These are phyloP conservation scores for Kwoniella heveanensis DNA, from an alignment of 768 basidiomycete genomes.

Conservation along the genomic window DNA sequence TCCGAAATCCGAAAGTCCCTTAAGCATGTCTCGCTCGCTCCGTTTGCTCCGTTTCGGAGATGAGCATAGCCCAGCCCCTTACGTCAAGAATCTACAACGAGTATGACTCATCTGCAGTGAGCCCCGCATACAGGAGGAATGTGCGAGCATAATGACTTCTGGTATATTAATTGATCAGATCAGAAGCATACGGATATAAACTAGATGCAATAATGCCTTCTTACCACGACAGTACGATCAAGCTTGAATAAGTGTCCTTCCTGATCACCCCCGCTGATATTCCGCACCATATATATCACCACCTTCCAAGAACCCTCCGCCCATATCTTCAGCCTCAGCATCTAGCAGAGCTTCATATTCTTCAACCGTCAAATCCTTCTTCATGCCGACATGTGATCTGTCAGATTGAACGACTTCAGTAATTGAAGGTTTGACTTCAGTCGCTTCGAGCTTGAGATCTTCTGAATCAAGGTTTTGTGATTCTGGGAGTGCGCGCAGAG, in stretches of 20 bases:
- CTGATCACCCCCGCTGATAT: neutral
- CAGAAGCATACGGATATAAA: too few relatives aligned
- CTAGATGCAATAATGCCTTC: too few relatives aligned
- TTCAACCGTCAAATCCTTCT: constrained; percentile 28
- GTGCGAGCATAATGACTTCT: too few relatives aligned
- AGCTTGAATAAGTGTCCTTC: too few relatives aligned
- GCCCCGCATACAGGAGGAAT: too few relatives aligned
- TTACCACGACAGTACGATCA: too few relatives aligned
- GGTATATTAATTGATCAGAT: too few relatives aligned
- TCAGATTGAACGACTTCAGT: too few relatives aligned
- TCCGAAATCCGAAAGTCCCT: neutral
- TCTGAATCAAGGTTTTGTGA: too few relatives aligned
- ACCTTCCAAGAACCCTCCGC: constrained; percentile 43
- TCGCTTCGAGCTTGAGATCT: neutral
- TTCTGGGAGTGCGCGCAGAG: too few relatives aligned
- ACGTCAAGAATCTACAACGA: neutral
- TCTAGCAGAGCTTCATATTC: constrained; percentile 51
- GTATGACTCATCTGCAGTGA: too few relatives aligned
- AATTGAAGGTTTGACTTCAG: too few relatives aligned
- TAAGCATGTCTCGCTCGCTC: neutral
- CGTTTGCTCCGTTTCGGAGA: neutral
- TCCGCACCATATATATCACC: constrained; percentile 28
- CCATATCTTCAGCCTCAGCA: constrained; percentile 35
- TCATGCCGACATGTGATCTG: neutral
- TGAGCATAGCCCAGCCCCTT: neutral